phyloP scores from a whole-genome alignment of 2,329 filamentous ascomycete species.

The Xylariaceae sp. region DNA sequence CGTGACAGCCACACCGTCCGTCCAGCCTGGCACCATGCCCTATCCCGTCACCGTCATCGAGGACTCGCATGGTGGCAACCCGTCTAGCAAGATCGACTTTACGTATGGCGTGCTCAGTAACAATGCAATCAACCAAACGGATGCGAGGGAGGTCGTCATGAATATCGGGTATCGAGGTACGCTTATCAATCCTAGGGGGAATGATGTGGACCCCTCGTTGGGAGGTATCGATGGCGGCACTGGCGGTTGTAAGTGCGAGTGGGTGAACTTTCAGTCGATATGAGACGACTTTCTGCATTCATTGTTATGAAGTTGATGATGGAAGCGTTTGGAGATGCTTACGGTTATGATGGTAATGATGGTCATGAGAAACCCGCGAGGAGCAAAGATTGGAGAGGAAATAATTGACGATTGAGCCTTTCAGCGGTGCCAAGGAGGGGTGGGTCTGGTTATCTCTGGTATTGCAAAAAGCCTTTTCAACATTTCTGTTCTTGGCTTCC shows the following conservation, averaged over 20 bases:
- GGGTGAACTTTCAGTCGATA: slow-evolving; percentile 45
- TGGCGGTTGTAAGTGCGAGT: slow-evolving; percentile 57
- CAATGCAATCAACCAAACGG: slow-evolving; percentile 40
- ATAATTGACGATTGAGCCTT: neutral
- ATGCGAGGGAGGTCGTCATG: slow-evolving; percentile 43
- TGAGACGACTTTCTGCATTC: neutral
- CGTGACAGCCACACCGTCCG: slow-evolving; percentile 15
- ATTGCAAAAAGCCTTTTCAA: neutral
- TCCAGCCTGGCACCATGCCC: slow-evolving; percentile 54
- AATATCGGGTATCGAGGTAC: slow-evolving; percentile 46
- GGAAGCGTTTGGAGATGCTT: neutral
- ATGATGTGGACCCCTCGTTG: slow-evolving; percentile 37
- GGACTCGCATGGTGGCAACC: slow-evolving; percentile 58
- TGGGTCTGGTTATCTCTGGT: neutral
- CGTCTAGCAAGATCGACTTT: slow-evolving; percentile 48
- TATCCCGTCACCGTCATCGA: slow-evolving; percentile 57
- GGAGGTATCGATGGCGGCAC: slow-evolving; percentile 60
- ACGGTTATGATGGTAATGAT: neutral
- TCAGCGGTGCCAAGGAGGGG: neutral
- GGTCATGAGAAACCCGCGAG: neutral
- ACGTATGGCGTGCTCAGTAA: slow-evolving; percentile 45
- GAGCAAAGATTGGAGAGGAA: neutral
- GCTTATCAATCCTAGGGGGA: slow-evolving; percentile 46
- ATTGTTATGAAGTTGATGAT: neutral
- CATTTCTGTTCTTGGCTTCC: neutral